Evolutionary conservation across 352 stramenopile genomes (phyloP).

Genomic region (Hyaloperonospora arabidopsidis): DNA sequence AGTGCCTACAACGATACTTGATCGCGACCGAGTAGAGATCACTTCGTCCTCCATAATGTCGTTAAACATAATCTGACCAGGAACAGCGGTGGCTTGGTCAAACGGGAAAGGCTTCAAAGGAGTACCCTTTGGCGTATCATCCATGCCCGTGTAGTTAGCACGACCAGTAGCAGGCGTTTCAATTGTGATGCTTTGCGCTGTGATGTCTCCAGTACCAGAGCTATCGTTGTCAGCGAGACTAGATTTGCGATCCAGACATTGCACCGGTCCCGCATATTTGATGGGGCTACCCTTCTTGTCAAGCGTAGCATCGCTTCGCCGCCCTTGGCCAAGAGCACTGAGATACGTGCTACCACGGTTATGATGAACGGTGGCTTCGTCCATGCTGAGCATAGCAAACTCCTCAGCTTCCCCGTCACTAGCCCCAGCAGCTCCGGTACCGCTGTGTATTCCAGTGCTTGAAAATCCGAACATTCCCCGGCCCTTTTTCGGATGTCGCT

Average conservation of each 20-base stretch:
- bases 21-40: conserved; percentile 10
- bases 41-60: conserved; percentile 56
- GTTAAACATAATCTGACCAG: conserved; percentile 47
- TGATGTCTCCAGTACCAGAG: conserved; percentile 20
- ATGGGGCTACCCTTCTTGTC: conserved; percentile 37
- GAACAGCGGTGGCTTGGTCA: conserved; percentile 15
- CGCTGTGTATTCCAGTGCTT: conserved; percentile 22
- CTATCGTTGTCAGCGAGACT: conserved; percentile 18
- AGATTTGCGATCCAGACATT: conserved; percentile 40
- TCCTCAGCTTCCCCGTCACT: conserved; percentile 48
- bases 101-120: conserved; percentile 13
- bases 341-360: conserved; percentile 47
- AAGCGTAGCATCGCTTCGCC: conserved; percentile 12
- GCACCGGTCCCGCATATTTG: conserved; percentile 41
- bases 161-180: conserved; percentile 24
- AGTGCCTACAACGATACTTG: conserved; percentile 3
- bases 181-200: conserved; percentile 21
- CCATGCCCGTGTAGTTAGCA: conserved; percentile 25
- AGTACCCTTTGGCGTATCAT: conserved; percentile 25
- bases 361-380: conserved; percentile 51
- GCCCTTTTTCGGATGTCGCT: conserved; percentile 18
- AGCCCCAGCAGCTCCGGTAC: conserved; percentile 18
- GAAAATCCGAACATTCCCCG: conserved; percentile 32
- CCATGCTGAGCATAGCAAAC: conserved; percentile 75
- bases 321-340: conserved; percentile 28